Base-by-base conservation (phyloP, 192 early-diverging fungal species). In the Entomortierella parvispora region DNA sequence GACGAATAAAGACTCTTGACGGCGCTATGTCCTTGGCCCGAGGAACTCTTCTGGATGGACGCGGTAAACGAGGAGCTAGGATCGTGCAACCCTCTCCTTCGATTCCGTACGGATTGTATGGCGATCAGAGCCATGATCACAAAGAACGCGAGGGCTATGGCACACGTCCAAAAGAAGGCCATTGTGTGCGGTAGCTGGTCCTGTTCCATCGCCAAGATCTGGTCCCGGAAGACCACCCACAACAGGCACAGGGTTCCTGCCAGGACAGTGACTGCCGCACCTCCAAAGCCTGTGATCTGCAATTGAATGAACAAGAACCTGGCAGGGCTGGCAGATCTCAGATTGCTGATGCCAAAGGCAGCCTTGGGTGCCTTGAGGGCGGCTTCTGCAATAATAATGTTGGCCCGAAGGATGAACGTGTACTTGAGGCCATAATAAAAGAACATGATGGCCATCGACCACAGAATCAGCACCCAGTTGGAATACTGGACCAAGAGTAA, bases 401-500 rank as follows among this genome's bases (percentile, higher is more conserved):
- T 77, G 55, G 74, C 74, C 0, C 61, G 74, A 8, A 77, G 61
- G 37, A 77, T 77, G 20, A 77, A 77, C 1, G 74, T 77, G 64
- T 77, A 77, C 61, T 77, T 77, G 52, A 77, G 60, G 10, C 74
- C 74, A 49, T 77, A 77, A 60, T 77, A 77, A 53, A 77, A 77
- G 55, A 77, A 77, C 74, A 77, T 68, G 45, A 68, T 58, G 22
- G 74, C 60, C 74, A 77, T 77, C 20, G 66, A 51, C 58, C 59
- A 77, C 26, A 77, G 74, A 18, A 77, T 77, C 46, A 77, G 34
- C 0, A 68, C 74, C 74, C 74, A 77, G 42, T 77, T 77, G 1
- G 66, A 62, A 48, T 77, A 77, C 32, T 77, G 65, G 14, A 77
- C 44, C 10, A 64, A 37, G 25, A 77, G 49, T 22, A 77, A 47